Conservation (phyloP, 352 stramenopile species). For the Peronospora destructor region DNA sequence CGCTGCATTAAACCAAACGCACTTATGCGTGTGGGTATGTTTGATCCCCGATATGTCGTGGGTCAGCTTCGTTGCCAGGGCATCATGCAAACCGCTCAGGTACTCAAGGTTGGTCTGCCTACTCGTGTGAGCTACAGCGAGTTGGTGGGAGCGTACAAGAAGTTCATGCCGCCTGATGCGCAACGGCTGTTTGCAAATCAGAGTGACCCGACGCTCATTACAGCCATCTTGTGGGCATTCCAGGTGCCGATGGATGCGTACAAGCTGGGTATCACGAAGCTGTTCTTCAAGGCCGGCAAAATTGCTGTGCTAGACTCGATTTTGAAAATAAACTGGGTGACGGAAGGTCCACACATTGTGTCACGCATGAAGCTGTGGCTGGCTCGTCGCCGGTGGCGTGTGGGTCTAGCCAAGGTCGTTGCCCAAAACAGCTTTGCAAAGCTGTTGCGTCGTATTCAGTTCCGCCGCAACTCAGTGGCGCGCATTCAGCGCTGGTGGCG, state of each 20-base stretch:
- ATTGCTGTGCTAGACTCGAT: constrained; percentile 86
- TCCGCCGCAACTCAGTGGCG: constrained; percentile 46
- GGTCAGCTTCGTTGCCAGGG: constrained; percentile 85
- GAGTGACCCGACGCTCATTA: constrained; percentile 80
- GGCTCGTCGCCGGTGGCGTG: constrained; percentile 73
- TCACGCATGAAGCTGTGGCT: constrained; percentile 79
- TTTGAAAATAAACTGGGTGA: constrained; percentile 84
- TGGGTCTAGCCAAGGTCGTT: constrained; percentile 72
- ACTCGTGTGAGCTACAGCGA: constrained; percentile 88
- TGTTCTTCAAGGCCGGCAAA: constrained; percentile 90
- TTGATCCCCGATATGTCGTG: constrained; percentile 86
- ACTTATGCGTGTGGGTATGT: constrained; percentile 60
- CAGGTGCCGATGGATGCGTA: constrained; percentile 81
- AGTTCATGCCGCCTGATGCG: constrained; percentile 61
- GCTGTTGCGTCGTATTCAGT: constrained; percentile 51
- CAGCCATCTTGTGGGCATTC: constrained; percentile 87
- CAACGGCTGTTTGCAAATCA: constrained; percentile 71
- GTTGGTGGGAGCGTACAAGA: constrained; percentile 80
- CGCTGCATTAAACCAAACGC: constrained; percentile 90
- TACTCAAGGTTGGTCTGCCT: constrained; percentile 86
- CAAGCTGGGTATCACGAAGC: constrained; percentile 79
- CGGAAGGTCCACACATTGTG: constrained; percentile 81
- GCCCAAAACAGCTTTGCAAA: constrained; percentile 61
- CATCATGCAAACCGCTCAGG: constrained; percentile 85
- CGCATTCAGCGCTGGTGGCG: constrained; percentile 84